phyloP scores from a whole-genome alignment of 768 basidiomycete species.

The Serendipita sp. region DNA sequence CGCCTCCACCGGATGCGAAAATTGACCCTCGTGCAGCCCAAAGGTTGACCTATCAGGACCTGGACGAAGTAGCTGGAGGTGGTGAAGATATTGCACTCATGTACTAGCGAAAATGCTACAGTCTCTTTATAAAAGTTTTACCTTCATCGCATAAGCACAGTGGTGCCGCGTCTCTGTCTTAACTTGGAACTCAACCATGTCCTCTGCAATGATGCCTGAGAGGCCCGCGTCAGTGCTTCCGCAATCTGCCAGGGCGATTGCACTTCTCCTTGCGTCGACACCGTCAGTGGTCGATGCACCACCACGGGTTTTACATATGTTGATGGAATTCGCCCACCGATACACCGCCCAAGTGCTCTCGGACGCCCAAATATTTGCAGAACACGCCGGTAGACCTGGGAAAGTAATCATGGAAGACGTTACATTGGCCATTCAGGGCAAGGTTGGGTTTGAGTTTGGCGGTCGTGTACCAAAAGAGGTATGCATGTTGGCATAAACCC shows the following conservation, averaged over 20 bases:
- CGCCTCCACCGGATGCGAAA: conserved; percentile 76
- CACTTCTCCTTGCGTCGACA: conserved; percentile 65
- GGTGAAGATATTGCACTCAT: neutral
- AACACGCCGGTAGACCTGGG: conserved; percentile 62
- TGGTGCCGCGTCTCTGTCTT: neutral
- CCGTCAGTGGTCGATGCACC: conserved; percentile 76
- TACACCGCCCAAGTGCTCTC: conserved; percentile 71
- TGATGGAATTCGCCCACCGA: conserved; percentile 72
- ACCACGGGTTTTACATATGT: conserved; percentile 70
- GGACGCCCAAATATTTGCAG: conserved; percentile 74
- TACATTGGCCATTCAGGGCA: conserved; percentile 65
- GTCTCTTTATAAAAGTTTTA: no score
- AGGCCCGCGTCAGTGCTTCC: conserved; percentile 46
- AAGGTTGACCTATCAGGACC: conserved; percentile 86
- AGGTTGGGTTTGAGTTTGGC: conserved; percentile 86
- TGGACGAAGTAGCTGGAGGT: conserved; percentile 56
- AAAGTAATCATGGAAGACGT: conserved; percentile 76
- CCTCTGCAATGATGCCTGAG: neutral
- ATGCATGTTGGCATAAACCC: conserved; percentile 11
- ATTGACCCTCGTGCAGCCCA: conserved; percentile 54
- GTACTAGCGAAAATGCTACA: neutral
- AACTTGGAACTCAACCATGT: neutral
- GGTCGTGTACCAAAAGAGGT: conserved; percentile 84
- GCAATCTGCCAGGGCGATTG: conserved; percentile 72
- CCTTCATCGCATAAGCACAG: no score